Conservation (phyloP, 2,329 filamentous ascomycete genomes). For the Chaetomium sp. region DNA sequence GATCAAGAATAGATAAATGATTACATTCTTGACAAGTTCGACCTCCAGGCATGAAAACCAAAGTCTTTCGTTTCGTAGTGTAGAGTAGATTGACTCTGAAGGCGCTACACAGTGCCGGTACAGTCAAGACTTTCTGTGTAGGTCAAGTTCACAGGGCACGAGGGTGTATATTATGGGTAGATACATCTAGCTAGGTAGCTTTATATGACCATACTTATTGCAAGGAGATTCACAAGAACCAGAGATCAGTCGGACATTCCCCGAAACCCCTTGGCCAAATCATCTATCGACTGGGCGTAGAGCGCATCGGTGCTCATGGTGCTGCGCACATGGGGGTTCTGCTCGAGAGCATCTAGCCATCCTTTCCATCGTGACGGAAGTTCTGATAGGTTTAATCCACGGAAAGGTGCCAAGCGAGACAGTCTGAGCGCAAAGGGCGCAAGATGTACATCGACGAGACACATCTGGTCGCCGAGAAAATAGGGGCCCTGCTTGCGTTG, state of each 20-base stretch:
- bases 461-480: slow-evolving; percentile 58
- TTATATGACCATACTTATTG: background rate
- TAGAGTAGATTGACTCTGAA: too few species aligned
- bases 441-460: slow-evolving; percentile 72
- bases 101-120: background rate
- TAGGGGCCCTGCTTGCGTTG: slow-evolving; percentile 60
- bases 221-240: background rate
- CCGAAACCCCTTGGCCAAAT: slow-evolving; percentile 40
- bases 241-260: background rate
- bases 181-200: background rate
- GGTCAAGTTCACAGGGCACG: background rate
- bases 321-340: slow-evolving; percentile 61
- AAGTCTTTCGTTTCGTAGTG: background rate
- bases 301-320: slow-evolving; percentile 65
- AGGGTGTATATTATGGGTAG: too few species aligned
- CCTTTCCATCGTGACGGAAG: slow-evolving; percentile 65
- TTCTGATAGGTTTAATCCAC: slow-evolving; percentile 66
- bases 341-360: slow-evolving; percentile 72
- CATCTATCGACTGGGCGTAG: slow-evolving; percentile 61
- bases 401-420: slow-evolving; percentile 64
- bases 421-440: slow-evolving; percentile 75
- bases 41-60: background rate
- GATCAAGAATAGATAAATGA: background rate
- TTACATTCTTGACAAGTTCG: too few species aligned
- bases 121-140: background rate